Conservation (phyloP, 2,329 filamentous ascomycete genomes). For the Phoma sp. region DNA sequence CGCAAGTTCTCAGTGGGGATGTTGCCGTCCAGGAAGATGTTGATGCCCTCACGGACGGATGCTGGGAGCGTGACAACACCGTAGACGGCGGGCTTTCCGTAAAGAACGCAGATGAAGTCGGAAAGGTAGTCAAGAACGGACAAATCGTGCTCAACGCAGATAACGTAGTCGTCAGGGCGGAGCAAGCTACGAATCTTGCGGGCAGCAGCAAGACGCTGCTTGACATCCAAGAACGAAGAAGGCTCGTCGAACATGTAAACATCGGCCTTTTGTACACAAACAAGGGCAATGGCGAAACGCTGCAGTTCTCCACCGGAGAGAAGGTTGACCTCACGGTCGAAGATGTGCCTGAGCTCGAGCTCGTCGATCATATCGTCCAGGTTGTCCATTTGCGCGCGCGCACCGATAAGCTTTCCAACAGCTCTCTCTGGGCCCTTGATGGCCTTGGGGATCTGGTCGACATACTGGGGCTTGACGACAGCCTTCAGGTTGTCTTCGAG, state of each 20-base stretch:
- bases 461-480: conserved; percentile 98
- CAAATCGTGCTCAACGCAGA: conserved; percentile 99
- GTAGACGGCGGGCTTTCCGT: conserved; percentile 93
- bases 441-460: conserved; percentile 95
- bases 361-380: conserved; percentile 80
- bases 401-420: conserved; percentile 79
- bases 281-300: conserved; percentile 94
- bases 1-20: conserved; percentile 98
- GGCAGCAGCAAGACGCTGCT: conserved; percentile 93
- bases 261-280: conserved; percentile 94
- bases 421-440: conserved; percentile 81
- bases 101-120: conserved; percentile 97
- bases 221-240: conserved; percentile 98
- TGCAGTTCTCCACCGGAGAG: conserved; percentile 98
- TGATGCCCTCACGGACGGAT: conserved; percentile 98
- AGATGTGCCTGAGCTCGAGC: conserved; percentile 86
- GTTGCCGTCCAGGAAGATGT: conserved; percentile 97
- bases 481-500: conserved; percentile 97
- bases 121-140: conserved; percentile 98
- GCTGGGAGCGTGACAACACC: conserved; percentile 96
- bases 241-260: conserved; percentile 99
- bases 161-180: conserved; percentile 90
- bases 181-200: conserved; percentile 91
- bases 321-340: conserved; percentile 86
- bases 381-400: conserved; percentile 78